A percentile compares a stretch with the other conserved stretches of the same genome.
phyloP scores from a whole-genome alignment of 2,329 filamentous ascomycete species.

The Fusarium sp. region DNA sequence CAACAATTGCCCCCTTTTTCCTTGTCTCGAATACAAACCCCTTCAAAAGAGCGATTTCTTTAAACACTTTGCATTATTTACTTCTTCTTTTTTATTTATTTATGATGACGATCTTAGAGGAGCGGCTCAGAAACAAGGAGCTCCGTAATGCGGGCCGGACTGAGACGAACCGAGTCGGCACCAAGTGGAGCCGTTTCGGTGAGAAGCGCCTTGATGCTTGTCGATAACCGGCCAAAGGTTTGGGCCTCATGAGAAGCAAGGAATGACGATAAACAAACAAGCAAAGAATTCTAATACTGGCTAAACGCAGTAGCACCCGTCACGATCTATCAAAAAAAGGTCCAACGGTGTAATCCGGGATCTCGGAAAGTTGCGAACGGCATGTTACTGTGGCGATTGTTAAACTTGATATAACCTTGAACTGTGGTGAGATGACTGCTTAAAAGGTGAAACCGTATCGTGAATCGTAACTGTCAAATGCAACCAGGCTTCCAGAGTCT shows the following conservation, averaged over 20 bases:
- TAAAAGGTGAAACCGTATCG: constrained; percentile 14
- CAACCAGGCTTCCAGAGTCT: constrained; percentile 10
- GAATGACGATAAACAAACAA: not conserved
- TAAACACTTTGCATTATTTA: constrained; percentile 2
- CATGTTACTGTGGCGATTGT: constrained; percentile 2
- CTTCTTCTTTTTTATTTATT: not conserved
- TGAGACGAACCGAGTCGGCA: constrained; percentile 36
- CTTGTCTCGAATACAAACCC: not conserved
- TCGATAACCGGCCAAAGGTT: constrained; percentile 7
- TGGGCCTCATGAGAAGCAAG: constrained; percentile 9
- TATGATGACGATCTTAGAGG: constrained; percentile 20
- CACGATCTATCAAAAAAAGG: not conserved
- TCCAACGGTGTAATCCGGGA: not conserved
- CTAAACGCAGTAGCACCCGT: not conserved
- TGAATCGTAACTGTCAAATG: constrained; percentile 4
- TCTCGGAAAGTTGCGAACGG: constrained; percentile 11
- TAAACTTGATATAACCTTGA: not conserved
- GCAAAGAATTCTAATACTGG: not conserved
- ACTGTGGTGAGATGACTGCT: not conserved
- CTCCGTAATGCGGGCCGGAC: constrained; percentile 11
- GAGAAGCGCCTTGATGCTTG: constrained; percentile 18
- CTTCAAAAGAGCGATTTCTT: not conserved
- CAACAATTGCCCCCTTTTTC: not conserved
- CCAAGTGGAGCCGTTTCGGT: constrained; percentile 33
- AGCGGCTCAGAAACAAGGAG: constrained; percentile 25